Conservation (phyloP, 495 filamentous ascomycete species). For the Tuber microsphaerosporum region DNA sequence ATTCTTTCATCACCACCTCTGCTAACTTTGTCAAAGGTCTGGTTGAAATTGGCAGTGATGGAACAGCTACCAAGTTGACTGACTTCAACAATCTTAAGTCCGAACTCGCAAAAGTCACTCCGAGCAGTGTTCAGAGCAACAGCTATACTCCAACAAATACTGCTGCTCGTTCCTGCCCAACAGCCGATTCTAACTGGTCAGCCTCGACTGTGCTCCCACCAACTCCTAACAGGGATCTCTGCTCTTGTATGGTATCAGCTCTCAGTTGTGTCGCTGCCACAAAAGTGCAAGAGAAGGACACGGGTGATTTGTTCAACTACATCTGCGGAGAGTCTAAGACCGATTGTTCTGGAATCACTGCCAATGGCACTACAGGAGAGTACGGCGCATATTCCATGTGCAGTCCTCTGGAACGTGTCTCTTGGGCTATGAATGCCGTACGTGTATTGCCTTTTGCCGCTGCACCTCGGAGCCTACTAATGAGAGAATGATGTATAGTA, state of each 20-base stretch:
- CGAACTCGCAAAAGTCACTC: conserved; percentile 61
- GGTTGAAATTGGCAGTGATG: conserved; percentile 42
- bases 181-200: conserved; percentile 56
- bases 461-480: background rate
- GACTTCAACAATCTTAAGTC: conserved; percentile 71
- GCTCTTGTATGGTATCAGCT: conserved; percentile 69
- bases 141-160: conserved; percentile 75
- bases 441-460: background rate
- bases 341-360: conserved; percentile 63
- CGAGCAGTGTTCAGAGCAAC: conserved; percentile 56
- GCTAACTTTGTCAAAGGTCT: conserved; percentile 32
- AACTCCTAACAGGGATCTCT: conserved; percentile 64
- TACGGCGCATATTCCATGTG: conserved; percentile 95
- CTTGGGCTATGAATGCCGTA: conserved; percentile 64
- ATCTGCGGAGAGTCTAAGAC: conserved; percentile 58
- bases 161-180: conserved; percentile 64
- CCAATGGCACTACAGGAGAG: conserved; percentile 61
- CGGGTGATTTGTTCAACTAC: conserved; percentile 60
- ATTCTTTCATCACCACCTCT: background rate
- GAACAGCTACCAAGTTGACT: conserved; percentile 47
- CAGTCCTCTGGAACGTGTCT: conserved; percentile 64
- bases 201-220: conserved; percentile 70
- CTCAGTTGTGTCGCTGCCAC: conserved; percentile 61
- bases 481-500: conserved; percentile 47
- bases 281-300: conserved; percentile 49